Evolutionary conservation across 345 rosid species (phyloP).

Genomic region (Firmiana major): DNA sequence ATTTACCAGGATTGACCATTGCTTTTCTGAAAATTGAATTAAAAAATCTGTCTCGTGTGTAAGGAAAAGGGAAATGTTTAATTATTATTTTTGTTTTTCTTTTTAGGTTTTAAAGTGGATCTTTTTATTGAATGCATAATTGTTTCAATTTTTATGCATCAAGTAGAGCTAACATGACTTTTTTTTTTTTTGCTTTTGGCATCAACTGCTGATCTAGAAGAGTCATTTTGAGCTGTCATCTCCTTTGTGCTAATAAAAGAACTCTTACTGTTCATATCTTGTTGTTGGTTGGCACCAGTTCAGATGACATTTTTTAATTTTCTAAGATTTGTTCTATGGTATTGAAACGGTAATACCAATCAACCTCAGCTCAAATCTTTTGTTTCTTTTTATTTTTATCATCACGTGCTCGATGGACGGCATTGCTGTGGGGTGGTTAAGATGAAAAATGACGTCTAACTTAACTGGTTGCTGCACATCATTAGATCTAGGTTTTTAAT

Average conservation of each 20-base stretch:
- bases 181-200: background rate
- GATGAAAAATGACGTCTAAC: slow-evolving; percentile 3
- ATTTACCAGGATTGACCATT: background rate
- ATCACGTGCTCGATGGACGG: background rate
- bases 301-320: too few species aligned
- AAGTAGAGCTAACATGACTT: too few species aligned
- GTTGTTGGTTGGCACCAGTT: background rate
- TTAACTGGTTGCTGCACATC: background rate
- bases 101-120: background rate
- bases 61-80: background rate
- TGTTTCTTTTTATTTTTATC: background rate
- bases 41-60: background rate
- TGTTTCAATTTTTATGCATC: background rate
- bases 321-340: background rate
- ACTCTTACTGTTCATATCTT: background rate
- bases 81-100: background rate
- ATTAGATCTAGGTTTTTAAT: background rate
- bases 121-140: background rate
- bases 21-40: background rate
- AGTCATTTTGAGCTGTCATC: background rate
- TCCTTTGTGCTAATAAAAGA: background rate
- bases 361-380: background rate
- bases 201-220: background rate
- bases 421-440: background rate
- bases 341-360: background rate